Conservation (phyloP, 148 eudicot genomes). For the Bassia scoparia region DNA sequence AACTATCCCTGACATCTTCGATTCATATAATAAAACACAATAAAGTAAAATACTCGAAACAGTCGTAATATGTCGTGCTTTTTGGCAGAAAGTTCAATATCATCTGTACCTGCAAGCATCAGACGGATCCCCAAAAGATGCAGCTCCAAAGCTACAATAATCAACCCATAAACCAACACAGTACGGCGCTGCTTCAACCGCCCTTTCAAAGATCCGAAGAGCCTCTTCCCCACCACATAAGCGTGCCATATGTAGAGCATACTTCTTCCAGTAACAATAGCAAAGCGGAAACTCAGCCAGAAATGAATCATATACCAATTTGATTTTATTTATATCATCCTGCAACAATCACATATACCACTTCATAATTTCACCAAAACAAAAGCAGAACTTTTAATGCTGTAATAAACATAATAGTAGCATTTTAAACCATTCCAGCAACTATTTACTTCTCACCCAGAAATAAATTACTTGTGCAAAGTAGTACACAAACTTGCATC, state of each 20-base stretch:
- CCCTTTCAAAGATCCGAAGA: slow-evolving; percentile 62
- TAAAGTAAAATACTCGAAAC: neutral
- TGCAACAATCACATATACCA: slow-evolving; percentile 32
- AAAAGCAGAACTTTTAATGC: neutral
- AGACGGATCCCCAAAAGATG: slow-evolving; percentile 56
- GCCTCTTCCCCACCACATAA: slow-evolving; percentile 47
- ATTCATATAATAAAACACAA: neutral
- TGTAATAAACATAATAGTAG: neutral
- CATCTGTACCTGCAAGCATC: slow-evolving; percentile 66
- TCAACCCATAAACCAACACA: slow-evolving; percentile 80
- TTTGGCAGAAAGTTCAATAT: neutral
- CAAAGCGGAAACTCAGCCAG: slow-evolving; percentile 75
- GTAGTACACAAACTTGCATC: neutral
- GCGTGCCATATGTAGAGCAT: slow-evolving; percentile 64
- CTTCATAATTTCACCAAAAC: neutral
- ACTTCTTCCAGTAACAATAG: slow-evolving; percentile 80
- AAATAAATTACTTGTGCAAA: neutral
- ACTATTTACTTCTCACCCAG: neutral
- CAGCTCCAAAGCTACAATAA: slow-evolving; percentile 64
- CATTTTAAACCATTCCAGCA: neutral
- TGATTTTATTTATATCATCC: slow-evolving; percentile 64
- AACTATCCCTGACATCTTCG: neutral
- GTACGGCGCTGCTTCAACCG: slow-evolving; percentile 48
- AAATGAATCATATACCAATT: slow-evolving; percentile 64
- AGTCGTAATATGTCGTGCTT: neutral